These are phyloP conservation scores for Prototheca cutis DNA, from an alignment of 163 green algal species.

Conservation along the genomic window DNA sequence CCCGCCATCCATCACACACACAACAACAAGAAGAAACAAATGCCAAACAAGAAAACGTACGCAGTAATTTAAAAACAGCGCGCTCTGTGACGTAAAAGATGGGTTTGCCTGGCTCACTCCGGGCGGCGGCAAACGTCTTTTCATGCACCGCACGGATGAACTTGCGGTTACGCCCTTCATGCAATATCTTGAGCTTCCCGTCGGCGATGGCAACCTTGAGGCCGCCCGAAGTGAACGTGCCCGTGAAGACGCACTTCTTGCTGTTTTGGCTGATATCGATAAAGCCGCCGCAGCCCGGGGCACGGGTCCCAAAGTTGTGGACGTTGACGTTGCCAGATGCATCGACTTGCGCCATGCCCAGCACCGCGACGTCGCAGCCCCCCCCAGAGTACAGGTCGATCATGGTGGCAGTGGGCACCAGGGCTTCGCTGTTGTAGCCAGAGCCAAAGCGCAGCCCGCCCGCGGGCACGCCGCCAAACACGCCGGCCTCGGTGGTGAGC, in stretches of 20 bases:
- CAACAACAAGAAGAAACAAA: no score
- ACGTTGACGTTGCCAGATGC: constrained; percentile 35
- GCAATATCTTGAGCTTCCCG: constrained; percentile 24
- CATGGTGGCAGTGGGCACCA: constrained; percentile 22
- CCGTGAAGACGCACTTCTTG: constrained; percentile 36
- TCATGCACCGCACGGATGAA: constrained; percentile 28
- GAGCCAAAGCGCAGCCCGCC: constrained; percentile 36
- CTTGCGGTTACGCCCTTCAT: constrained; percentile 33
- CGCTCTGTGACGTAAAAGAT: constrained; percentile 45
- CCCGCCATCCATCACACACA: no score
- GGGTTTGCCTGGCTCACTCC: background rate
- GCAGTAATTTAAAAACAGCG: constrained; percentile 33
- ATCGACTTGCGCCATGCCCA: constrained; percentile 40
- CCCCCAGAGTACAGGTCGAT: constrained; percentile 43
- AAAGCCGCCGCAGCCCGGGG: constrained; percentile 42
- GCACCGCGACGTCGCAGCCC: constrained; percentile 32
- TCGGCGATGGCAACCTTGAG: constrained; percentile 30
- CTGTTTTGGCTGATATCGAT: constrained; percentile 45
- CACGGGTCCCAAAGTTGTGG: constrained; percentile 21
- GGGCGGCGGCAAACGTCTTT: constrained; percentile 38
- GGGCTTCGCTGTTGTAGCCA: constrained; percentile 20
- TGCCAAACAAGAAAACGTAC: no score
- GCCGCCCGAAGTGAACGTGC: constrained; percentile 38
- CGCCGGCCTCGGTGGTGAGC: constrained; percentile 40
- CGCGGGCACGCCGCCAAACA: constrained; percentile 34